Evolutionary conservation across 352 stramenopile species (phyloP), one percentile per base, ranked within the genome.

Genomic region (Lagenidium giganteum): DNA sequence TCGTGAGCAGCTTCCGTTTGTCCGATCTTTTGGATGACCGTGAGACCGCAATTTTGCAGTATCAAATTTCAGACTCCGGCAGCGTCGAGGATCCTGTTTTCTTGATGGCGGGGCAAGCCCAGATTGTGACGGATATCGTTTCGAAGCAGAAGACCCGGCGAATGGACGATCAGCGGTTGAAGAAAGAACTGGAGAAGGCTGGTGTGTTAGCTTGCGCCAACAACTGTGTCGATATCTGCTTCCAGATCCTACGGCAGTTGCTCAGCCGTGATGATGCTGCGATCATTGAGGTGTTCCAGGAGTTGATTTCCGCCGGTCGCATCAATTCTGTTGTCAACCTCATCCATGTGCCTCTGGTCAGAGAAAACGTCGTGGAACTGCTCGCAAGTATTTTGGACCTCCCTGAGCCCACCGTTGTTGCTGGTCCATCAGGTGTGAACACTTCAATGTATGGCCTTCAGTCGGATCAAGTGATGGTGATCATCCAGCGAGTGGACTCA

Each of bases 1-100:
- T 92, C 48, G 68, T 95, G 13, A 95, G 81, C 64, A 92, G 83
- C 55, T 95, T 92, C 47, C 80, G 83, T 17, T 48, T 95, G 34
- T 91, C 80, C 1, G 83, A 95, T 54, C 64, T 95, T 37, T 57
- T 95, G 23, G 83, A 95, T 42, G 81, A 95, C 47, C 71, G 83
- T 24, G 80, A 95, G 53, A 91, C 80, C 7, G 81, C 83, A 1
- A 91, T 95, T 51, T 55, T 95, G 27, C 83, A 95, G 47, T 95
- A 95, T 39, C 80, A 95, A 52, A 95, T 95, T 44, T 83, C 80
- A 9, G 79, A 89, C 44, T 77, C 67, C 14, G 83, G 83, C 5
- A 63, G 64, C 11, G 83, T 92, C 1, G 81, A 93, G 56, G 83
- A 93, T 30, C 83, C 83, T 3, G 78, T 95, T 21, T 93, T 95